phyloP scores from a whole-genome alignment of 768 basidiomycete species.

The Leccinum variicolor region DNA sequence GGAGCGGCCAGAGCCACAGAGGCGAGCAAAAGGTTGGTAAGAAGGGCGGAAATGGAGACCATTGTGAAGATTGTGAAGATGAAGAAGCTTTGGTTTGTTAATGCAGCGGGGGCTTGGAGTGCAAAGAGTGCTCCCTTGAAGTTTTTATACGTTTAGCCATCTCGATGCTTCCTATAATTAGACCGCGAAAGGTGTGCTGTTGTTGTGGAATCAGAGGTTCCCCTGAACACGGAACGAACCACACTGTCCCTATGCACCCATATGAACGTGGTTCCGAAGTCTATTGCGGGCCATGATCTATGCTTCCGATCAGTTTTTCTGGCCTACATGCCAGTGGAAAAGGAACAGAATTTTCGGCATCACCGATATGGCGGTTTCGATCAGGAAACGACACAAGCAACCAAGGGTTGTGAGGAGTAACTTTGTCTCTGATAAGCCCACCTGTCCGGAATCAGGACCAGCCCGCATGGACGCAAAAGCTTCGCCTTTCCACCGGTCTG shows the following conservation, averaged over 20 bases:
- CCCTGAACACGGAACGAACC: background rate
- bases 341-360: background rate
- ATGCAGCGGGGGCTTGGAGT: background rate
- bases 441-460: background rate
- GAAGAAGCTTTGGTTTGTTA: background rate
- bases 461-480: slow-evolving; percentile 6
- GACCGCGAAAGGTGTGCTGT: background rate
- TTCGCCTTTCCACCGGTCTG: background rate
- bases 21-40: slow-evolving; percentile 19
- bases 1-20: slow-evolving; percentile 14
- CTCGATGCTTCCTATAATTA: slow-evolving; percentile 1
- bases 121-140: background rate
- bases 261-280: background rate
- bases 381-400: slow-evolving; percentile 1
- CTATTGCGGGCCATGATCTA: background rate
- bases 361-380: background rate
- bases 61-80: slow-evolving; percentile 4
- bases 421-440: background rate
- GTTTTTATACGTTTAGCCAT: slow-evolving; percentile 12
- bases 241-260: background rate
- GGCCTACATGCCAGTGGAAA: background rate
- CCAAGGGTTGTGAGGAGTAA: slow-evolving; percentile 1
- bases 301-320: background rate
- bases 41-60: slow-evolving; percentile 16
- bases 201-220: background rate